phyloP scores from a whole-genome alignment of 108 stramenopile genomes.

The Stephanodiscus triporus region DNA sequence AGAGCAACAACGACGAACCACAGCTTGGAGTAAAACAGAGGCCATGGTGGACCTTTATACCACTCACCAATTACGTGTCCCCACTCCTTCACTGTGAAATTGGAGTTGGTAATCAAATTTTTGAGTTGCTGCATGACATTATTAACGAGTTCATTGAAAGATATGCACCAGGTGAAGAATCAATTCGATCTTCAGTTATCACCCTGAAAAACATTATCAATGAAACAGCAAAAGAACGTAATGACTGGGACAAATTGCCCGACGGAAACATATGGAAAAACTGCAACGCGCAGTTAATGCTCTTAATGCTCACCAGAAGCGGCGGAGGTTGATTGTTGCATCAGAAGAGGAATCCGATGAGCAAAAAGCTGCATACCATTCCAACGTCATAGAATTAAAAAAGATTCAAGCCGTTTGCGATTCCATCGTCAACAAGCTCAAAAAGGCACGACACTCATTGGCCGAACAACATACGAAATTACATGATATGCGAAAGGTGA shows the following conservation, averaged over 20 bases:
- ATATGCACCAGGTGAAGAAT: neutral
- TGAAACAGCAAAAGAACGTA: neutral
- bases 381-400: no score
- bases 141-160: conserved; percentile 1
- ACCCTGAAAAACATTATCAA: conserved; percentile 2
- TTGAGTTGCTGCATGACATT: neutral
- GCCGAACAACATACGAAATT: neutral
- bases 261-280: neutral
- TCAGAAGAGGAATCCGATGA: neutral
- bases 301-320: neutral
- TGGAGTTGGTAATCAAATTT: conserved; percentile 4
- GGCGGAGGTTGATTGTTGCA: neutral
- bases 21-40: no score
- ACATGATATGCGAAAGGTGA: neutral
- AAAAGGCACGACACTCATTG: neutral
- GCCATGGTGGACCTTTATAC: conserved; percentile 13
- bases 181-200: conserved; percentile 1
- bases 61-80: neutral
- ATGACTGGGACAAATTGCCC: conserved; percentile 1
- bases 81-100: conserved; percentile 13
- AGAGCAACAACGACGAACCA: no score
- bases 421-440: neutral
- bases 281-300: no score
- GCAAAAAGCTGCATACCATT: neutral
- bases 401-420: neutral